phyloP scores from a whole-genome alignment of 129 eudicot species.

The Artemisia tridentata region DNA sequence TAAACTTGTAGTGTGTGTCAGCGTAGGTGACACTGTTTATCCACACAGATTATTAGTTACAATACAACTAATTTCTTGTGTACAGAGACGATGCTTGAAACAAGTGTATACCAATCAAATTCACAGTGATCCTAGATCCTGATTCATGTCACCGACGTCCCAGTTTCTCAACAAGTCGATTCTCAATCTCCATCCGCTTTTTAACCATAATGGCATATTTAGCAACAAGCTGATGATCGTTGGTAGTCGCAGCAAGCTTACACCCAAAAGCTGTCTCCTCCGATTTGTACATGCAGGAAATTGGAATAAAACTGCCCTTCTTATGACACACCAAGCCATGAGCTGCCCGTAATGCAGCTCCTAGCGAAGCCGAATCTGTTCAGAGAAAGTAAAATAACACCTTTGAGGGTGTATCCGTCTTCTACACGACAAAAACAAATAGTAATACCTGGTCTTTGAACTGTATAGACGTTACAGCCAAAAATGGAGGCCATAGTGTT shows the following conservation, averaged over 20 bases:
- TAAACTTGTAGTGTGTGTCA: too few species aligned
- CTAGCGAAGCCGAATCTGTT: constrained; percentile 73
- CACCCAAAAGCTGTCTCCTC: constrained; percentile 57
- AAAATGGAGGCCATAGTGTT: constrained; percentile 57
- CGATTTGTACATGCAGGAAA: constrained; percentile 42
- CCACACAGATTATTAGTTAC: not conserved
- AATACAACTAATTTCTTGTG: not conserved
- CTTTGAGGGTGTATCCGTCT: not conserved
- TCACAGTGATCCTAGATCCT: not conserved
- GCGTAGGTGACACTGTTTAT: not conserved
- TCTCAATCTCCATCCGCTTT: constrained; percentile 67
- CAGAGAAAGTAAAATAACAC: constrained; percentile 1
- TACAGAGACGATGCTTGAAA: not conserved
- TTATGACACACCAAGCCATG: constrained; percentile 71
- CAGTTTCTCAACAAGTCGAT: constrained; percentile 43
- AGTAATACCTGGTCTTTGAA: constrained; percentile 56
- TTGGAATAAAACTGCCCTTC: constrained; percentile 53
- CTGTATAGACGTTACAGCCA: constrained; percentile 63
- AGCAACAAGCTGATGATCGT: constrained; percentile 35
- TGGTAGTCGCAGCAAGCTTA: constrained; percentile 54
- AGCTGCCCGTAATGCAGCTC: constrained; percentile 79
- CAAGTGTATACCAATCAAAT: not conserved
- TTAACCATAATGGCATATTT: constrained; percentile 55
- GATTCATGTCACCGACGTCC: constrained; percentile 44
- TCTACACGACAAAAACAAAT: not conserved